Evolutionary conservation across 768 basidiomycete genomes (phyloP).

Genomic region (Tylopilus rubrobrunneus): DNA sequence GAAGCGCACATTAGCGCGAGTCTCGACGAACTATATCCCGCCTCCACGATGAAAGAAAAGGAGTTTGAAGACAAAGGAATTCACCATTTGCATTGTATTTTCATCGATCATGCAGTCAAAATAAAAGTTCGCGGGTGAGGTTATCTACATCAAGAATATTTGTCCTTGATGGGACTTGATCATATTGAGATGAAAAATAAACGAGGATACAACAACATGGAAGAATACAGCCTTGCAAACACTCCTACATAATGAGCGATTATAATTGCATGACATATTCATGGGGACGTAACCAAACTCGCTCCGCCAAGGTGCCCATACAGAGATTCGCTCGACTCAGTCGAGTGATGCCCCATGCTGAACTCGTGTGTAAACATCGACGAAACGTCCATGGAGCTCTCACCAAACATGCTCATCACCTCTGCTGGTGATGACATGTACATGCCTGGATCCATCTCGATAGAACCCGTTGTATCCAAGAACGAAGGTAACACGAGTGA

Average conservation of each 20-base stretch:
- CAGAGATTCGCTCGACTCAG: constrained; percentile 25
- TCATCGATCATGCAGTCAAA: not conserved
- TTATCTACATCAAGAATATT: not conserved
- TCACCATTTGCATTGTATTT: not conserved
- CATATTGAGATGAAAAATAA: not conserved
- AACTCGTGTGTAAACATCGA: constrained; percentile 33
- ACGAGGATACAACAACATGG: constrained; percentile 8
- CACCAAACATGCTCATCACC: constrained; percentile 60
- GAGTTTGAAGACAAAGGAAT: not conserved
- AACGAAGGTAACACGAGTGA: constrained; percentile 26
- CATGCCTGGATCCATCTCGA: constrained; percentile 49
- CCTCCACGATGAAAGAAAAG: not conserved
- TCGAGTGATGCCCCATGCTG: constrained; percentile 22
- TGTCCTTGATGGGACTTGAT: not conserved
- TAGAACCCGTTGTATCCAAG: constrained; percentile 27
- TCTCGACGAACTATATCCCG: too few species aligned
- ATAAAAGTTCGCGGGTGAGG: not conserved
- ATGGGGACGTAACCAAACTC: constrained; percentile 27
- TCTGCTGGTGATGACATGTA: constrained; percentile 55
- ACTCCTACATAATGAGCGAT: constrained; percentile 16
- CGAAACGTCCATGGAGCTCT: constrained; percentile 34
- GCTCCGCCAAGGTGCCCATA: constrained; percentile 26
- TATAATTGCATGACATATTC: constrained; percentile 7
- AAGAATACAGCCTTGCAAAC: constrained; percentile 5
- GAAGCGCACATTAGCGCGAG: constrained; percentile 7